Base-by-base conservation (phyloP, 169 alveolate species). In the Cyclospora cayetanensis region DNA sequence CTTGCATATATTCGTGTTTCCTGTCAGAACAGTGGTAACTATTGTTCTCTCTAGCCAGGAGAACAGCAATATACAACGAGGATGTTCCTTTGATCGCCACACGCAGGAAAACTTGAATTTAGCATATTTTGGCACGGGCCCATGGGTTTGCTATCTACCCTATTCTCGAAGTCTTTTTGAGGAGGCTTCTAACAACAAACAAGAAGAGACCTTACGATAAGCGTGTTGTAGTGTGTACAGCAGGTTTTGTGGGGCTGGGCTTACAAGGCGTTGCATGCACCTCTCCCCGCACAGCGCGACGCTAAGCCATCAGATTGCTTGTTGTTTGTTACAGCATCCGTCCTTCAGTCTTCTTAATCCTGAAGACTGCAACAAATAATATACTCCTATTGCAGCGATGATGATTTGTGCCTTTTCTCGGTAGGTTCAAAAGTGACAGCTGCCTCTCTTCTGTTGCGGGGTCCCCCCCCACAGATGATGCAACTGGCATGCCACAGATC, bases 331-430 rank as follows among this genome's bases (percentile, higher is more conserved):
- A 2, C 37, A 74, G 88, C 63, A 2, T 39, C 7, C 9, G 1
- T n/a, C 63, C 72, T 79, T 79, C 88, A 79, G 88, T 79, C 88
- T 79, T 79, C 88, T 79, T 79, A 79, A 79, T 79, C 88, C 88
- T 79, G 88, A 79, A 79, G 88, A 79, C 88, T 79, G 88, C 88
- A 79, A 79, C 88, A 79, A 79, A 79, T 50, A 79, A 79, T 79
- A 79, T 79, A 79, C 88, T 79, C 52, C 88, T 79, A 79, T 79
- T 79, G 88, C 88, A 79, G 88, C 88, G 50, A 79, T 11, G 88
- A 79, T 79, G 88, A 79, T 50, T 0, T 9, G 46, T 2, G 88
- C 88, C 72, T 50, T 18, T 46, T 50, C 29, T 12, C 88, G 88
- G 88, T 79, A 79, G 88, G 1, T 68, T 79, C 31, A 27, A 4